These are phyloP conservation scores for Pythium rishiriense DNA, from an alignment of 352 stramenopile species.

Conservation along the genomic window DNA sequence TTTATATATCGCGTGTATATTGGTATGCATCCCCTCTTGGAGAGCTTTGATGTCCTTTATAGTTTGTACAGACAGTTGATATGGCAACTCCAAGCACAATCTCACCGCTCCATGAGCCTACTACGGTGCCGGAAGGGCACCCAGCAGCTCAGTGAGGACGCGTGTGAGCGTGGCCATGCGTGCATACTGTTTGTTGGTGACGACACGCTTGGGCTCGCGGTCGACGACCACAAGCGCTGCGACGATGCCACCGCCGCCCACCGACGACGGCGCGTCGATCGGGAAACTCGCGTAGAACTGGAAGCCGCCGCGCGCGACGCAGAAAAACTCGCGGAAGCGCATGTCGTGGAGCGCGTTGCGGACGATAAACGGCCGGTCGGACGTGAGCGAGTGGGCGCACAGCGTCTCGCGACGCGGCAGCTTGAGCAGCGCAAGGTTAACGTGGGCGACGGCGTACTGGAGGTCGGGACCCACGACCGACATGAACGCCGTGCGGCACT, in stretches of 20 bases:
- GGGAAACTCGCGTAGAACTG: constrained; percentile 44
- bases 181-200: constrained; percentile 38
- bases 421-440: constrained; percentile 32
- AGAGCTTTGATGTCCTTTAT: too few relatives aligned
- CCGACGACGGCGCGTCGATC: constrained; percentile 26
- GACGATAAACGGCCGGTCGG: constrained; percentile 36
- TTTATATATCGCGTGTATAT: constrained; percentile 13
- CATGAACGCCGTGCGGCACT: constrained; percentile 32
- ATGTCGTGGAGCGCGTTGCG: constrained; percentile 36
- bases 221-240: constrained; percentile 39
- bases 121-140: constrained; percentile 4
- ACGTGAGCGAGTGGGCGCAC: constrained; percentile 37
- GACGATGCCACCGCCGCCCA: constrained; percentile 32
- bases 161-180: constrained; percentile 33
- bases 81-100: too few relatives aligned
- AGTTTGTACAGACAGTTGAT: too few relatives aligned
- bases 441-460: constrained; percentile 32
- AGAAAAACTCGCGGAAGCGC: constrained; percentile 43
- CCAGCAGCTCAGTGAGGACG: constrained; percentile 31
- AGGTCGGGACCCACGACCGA: constrained; percentile 36
- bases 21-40: background rate
- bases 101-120: too few relatives aligned
- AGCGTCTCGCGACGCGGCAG: constrained; percentile 35
- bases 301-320: constrained; percentile 30
- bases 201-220: constrained; percentile 31